phyloP scores from a whole-genome alignment of 2,329 filamentous ascomycete species.

The Cladophialophora yegresii region DNA sequence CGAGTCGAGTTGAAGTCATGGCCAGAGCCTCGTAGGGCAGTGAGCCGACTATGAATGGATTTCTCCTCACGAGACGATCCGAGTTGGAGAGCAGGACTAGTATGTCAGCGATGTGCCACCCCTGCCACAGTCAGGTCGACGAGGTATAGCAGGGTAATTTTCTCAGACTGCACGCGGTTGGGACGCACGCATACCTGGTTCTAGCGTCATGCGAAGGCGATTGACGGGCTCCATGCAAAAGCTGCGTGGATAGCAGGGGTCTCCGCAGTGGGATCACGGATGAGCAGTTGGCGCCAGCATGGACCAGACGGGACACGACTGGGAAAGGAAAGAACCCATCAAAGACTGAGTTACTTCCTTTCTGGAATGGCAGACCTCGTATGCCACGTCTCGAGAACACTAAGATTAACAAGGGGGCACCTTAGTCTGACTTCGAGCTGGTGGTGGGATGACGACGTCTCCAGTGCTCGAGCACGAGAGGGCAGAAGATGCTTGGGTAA shows the following conservation, averaged over 20 bases:
- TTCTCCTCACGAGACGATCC: constrained; percentile 24
- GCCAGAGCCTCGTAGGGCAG: constrained; percentile 25
- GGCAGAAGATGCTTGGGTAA: constrained; percentile 10
- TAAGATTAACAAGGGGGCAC: constrained; percentile 1
- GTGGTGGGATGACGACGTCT: constrained; percentile 15
- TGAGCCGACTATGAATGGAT: constrained; percentile 14
- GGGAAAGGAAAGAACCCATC: constrained; percentile 12
- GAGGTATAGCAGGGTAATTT: constrained; percentile 13
- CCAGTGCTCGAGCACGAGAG: not conserved
- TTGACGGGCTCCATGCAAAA: constrained; percentile 7
- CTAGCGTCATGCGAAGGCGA: constrained; percentile 23
- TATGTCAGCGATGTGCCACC: constrained; percentile 21
- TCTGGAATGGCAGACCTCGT: constrained; percentile 9
- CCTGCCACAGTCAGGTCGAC: constrained; percentile 3
- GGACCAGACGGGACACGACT: not conserved
- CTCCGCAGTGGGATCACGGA: constrained; percentile 10
- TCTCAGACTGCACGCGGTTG: constrained; percentile 13
- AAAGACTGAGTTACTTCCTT: constrained; percentile 17
- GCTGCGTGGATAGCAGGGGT: constrained; percentile 11
- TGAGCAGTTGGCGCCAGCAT: constrained; percentile 5
- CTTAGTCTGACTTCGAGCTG: not conserved
- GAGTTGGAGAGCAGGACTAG: constrained; percentile 18
- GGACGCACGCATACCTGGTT: not conserved
- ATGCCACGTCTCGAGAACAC: constrained; percentile 6
- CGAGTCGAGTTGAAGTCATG: constrained; percentile 13